Conservation (phyloP, 345 rosid genomes). For the Geranium brycei region DNA sequence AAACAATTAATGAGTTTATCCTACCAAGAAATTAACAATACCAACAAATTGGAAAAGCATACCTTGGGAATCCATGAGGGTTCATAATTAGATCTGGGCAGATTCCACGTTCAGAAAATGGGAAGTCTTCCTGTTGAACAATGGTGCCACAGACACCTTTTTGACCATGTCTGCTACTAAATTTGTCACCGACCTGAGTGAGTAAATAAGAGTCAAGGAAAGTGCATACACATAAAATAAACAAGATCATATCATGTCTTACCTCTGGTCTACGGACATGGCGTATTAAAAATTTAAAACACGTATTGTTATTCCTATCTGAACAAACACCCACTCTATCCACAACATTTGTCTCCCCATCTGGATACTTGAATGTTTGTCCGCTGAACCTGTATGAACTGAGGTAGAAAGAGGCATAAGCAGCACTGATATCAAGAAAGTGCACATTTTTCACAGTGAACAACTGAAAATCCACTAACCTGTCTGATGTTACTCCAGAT, state of each 20-base stretch:
- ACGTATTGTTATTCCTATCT: constrained; percentile 32
- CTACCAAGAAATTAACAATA: background rate
- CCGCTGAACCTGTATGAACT: constrained; percentile 48
- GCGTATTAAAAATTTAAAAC: constrained; percentile 60
- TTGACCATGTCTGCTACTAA: constrained; percentile 97
- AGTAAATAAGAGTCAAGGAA: constrained; percentile 7
- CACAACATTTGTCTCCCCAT: constrained; percentile 73
- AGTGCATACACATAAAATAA: background rate
- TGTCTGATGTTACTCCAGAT: constrained; percentile 24
- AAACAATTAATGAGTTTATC: background rate
- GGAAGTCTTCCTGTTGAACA: constrained; percentile 88
- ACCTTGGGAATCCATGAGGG: constrained; percentile 99
- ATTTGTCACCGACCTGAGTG: constrained; percentile 79
- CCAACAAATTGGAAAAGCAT: background rate
- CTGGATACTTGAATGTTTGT: constrained; percentile 50
- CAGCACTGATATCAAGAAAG: background rate
- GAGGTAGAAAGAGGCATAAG: constrained; percentile 12
- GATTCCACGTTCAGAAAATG: constrained; percentile 90
- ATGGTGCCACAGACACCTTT: constrained; percentile 97
- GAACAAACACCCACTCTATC: constrained; percentile 72
- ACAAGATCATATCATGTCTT: constrained; percentile 5
- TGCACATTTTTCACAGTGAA: constrained; percentile 2
- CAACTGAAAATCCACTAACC: constrained; percentile 36
- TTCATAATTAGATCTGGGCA: constrained; percentile 97
- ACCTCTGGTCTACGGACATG: constrained; percentile 98